These are phyloP conservation scores for Xenoacremonium recifei DNA, from an alignment of 2,329 filamentous ascomycete species.

Conservation along the genomic window DNA sequence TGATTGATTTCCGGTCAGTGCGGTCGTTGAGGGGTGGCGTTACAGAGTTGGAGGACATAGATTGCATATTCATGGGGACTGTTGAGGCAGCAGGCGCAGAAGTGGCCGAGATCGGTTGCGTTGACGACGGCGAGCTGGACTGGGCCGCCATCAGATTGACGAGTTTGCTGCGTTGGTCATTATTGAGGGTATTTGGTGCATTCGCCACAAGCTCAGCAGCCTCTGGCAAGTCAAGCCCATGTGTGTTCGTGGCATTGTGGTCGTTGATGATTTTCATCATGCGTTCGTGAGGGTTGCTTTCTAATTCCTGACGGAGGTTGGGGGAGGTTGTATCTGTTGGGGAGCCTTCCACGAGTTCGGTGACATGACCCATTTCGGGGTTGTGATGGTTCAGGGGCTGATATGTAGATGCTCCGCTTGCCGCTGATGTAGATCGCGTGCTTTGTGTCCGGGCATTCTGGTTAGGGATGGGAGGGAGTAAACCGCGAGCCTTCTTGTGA, in stretches of 20 bases:
- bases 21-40: conserved; percentile 25
- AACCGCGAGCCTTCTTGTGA: conserved; percentile 51
- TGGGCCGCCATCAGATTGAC: conserved; percentile 58
- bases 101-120: conserved; percentile 18
- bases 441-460: conserved; percentile 28
- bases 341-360: conserved; percentile 57
- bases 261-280: conserved; percentile 67
- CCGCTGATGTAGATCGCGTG: conserved; percentile 19
- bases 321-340: conserved; percentile 45
- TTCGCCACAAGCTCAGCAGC: conserved; percentile 50
- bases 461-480: conserved; percentile 54
- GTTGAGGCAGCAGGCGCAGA: conserved; percentile 13
- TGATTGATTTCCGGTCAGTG: conserved; percentile 26
- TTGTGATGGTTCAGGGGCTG: conserved; percentile 29
- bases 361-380: conserved; percentile 55
- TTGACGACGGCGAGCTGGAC: conserved; percentile 24
- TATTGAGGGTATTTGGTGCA: conserved; percentile 52
- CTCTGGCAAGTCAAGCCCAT: conserved; percentile 52
- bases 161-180: conserved; percentile 58
- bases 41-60: conserved; percentile 19
- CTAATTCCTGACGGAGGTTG: conserved; percentile 54
- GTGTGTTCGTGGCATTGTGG: conserved; percentile 54
- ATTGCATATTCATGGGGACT: conserved; percentile 18
- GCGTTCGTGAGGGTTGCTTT: conserved; percentile 56
- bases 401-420: conserved; percentile 16